phyloP scores from a whole-genome alignment of 306 rosid genomes.

The Chamaecrista fasciculata region DNA sequence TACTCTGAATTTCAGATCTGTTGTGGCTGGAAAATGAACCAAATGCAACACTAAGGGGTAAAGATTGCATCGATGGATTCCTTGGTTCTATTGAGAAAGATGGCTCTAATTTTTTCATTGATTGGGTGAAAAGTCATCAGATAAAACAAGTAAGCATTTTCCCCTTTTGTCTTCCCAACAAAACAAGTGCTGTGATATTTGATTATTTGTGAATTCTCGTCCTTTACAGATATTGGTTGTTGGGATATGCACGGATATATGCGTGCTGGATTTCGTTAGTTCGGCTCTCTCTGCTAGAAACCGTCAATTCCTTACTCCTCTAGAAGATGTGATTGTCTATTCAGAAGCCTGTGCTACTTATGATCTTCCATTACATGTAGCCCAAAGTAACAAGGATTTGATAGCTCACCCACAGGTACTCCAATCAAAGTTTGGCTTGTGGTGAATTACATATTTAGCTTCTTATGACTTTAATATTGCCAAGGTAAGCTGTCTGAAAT shows the following conservation, averaged over 20 bases:
- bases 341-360: constrained; percentile 83
- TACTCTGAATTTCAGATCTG: constrained; percentile 46
- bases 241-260: constrained; percentile 88
- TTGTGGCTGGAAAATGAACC: constrained; percentile 79
- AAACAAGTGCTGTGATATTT: too few species aligned
- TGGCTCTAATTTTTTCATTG: constrained; percentile 77
- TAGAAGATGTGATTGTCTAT: constrained; percentile 77
- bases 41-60: constrained; percentile 71
- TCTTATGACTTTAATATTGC: background rate
- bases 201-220: constrained; percentile 8
- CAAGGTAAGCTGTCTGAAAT: background rate
- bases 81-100: constrained; percentile 57
- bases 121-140: constrained; percentile 80
- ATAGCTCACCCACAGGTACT: constrained; percentile 88
- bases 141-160: constrained; percentile 59
- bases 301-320: constrained; percentile 60
- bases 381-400: constrained; percentile 51
- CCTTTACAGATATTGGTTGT: constrained; percentile 65
- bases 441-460: background rate
- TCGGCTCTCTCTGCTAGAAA: constrained; percentile 72
- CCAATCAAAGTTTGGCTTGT: constrained; percentile 6
- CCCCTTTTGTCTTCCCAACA: background rate
- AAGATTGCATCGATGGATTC: constrained; percentile 83
- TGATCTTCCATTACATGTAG: constrained; percentile 69
- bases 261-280: constrained; percentile 83